A percentile compares a stretch with the other conserved stretches of the same genome.
Evolutionary conservation across 2,329 filamentous ascomycete species (phyloP).

Genomic region (Claviceps quebecensis): DNA sequence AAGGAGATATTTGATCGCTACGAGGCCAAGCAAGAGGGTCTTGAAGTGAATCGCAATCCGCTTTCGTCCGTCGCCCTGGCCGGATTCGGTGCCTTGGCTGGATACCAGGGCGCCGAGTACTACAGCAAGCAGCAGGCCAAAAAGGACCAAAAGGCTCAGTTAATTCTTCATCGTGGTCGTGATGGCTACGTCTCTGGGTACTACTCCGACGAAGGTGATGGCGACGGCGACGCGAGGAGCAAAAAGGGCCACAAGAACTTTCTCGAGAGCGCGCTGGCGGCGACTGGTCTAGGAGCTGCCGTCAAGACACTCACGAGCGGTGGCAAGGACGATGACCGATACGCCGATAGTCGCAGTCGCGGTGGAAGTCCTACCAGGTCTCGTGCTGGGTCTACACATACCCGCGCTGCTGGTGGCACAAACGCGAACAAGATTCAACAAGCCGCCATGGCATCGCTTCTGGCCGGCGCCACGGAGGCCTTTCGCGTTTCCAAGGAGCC

Average conservation of each 20-base stretch:
- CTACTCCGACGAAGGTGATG: conserved; percentile 37
- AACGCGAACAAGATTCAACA: conserved; percentile 55
- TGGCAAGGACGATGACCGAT: conserved; percentile 25
- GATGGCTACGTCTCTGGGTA: conserved; percentile 39
- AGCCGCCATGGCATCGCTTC: conserved; percentile 78
- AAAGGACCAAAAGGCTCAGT: conserved; percentile 40
- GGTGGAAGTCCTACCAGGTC: conserved; percentile 31
- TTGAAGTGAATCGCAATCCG: conserved; percentile 41
- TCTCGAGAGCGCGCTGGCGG: conserved; percentile 47
- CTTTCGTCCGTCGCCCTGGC: conserved; percentile 47
- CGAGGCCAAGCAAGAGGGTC: conserved; percentile 37
- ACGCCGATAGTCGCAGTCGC: conserved; percentile 31
- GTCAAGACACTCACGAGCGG: conserved; percentile 44
- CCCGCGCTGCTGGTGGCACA: conserved; percentile 23
- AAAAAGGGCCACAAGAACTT: conserved; percentile 51
- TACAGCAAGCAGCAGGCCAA: conserved; percentile 48
- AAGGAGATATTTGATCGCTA: conserved; percentile 53
- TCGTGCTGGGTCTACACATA: conserved; percentile 37
- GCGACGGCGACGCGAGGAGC: conserved; percentile 29
- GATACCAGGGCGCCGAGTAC: conserved; percentile 47
- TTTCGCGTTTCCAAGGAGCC: conserved; percentile 82
- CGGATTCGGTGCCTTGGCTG: conserved; percentile 49
- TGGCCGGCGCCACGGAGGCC: conserved; percentile 83
- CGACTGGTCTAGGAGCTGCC: conserved; percentile 46
- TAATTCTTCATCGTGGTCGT: conserved; percentile 38